Percentiles rank a stretch among this genome's conserved stretches.
These are phyloP conservation scores for Calonectria pauciramosa DNA, from an alignment of 2,329 filamentous ascomycete species.

Conservation along the genomic window DNA sequence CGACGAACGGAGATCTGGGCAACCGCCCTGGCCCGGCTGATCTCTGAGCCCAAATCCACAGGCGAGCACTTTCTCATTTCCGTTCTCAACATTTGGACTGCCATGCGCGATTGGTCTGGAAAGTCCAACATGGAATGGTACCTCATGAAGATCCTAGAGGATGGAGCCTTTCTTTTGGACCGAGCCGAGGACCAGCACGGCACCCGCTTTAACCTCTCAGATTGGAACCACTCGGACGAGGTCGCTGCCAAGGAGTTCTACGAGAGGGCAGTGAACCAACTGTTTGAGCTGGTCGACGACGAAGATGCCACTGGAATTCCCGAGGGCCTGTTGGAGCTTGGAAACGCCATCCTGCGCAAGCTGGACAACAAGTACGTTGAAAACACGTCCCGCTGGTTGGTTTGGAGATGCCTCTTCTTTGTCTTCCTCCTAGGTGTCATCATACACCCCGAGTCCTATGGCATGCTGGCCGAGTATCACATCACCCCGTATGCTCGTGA, in stretches of 20 bases:
- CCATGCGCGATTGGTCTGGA: conserved; percentile 90
- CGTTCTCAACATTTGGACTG: conserved; percentile 88
- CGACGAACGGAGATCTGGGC: conserved; percentile 90
- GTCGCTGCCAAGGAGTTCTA: conserved; percentile 91
- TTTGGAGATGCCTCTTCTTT: conserved; percentile 93
- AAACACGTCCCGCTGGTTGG: conserved; percentile 84
- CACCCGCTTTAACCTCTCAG: conserved; percentile 77
- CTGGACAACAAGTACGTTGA: conserved; percentile 80
- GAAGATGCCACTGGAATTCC: conserved; percentile 88
- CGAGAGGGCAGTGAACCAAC: conserved; percentile 80
- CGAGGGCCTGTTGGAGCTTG: conserved; percentile 85
- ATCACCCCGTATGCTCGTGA: conserved; percentile 92
- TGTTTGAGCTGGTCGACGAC: conserved; percentile 91
- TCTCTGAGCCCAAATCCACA: conserved; percentile 81
- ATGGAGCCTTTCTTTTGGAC: conserved; percentile 91
- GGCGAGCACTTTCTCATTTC: conserved; percentile 86
- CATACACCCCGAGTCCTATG: conserved; percentile 87
- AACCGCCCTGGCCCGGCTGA: conserved; percentile 84
- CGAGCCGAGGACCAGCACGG: conserved; percentile 84
- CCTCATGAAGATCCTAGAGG: conserved; percentile 93
- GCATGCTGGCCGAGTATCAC: conserved; percentile 89
- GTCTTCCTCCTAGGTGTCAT: conserved; percentile 87
- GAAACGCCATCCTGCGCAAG: conserved; percentile 85
- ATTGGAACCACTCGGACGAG: conserved; percentile 83
- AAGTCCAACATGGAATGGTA: conserved; percentile 93